These are phyloP conservation scores for Nemania sp. DNA, from an alignment of 2,329 filamentous ascomycete genomes.

Conservation along the genomic window DNA sequence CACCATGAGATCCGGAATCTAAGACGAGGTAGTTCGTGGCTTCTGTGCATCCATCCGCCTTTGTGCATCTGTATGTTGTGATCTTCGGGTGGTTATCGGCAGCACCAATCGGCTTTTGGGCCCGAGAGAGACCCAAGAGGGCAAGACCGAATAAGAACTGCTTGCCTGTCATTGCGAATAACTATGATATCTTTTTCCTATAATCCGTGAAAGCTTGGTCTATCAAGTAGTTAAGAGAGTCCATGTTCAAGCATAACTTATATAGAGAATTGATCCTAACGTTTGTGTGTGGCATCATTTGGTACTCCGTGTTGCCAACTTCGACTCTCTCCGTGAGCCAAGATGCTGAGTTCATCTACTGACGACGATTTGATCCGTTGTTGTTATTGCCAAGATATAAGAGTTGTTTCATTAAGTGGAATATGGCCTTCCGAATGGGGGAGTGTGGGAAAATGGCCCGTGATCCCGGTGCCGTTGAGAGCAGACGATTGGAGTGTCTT, in stretches of 20 bases:
- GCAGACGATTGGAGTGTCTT: background rate
- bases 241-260: slow-evolving; percentile 5
- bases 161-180: slow-evolving; percentile 32
- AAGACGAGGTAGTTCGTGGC: slow-evolving; percentile 53
- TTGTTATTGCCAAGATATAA: background rate
- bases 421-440: slow-evolving; percentile 16
- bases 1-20: slow-evolving; percentile 49
- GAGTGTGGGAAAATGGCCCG: slow-evolving; percentile 23
- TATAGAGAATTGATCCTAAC: slow-evolving; percentile 12
- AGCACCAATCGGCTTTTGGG: slow-evolving; percentile 41
- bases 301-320: slow-evolving; percentile 21
- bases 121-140: slow-evolving; percentile 38
- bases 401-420: slow-evolving; percentile 15
- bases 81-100: slow-evolving; percentile 53
- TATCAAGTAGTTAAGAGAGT: background rate
- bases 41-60: slow-evolving; percentile 50
- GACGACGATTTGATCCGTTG: slow-evolving; percentile 1
- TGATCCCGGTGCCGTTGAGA: slow-evolving; percentile 11
- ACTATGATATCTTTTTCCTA: background rate
- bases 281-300: background rate
- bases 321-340: slow-evolving; percentile 20
- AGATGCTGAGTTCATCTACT: slow-evolving; percentile 15
- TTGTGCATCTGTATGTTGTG: slow-evolving; percentile 55
- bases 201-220: background rate
- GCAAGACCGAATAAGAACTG: slow-evolving; percentile 32